phyloP scores from a whole-genome alignment of 306 rosid genomes.

The Fagus sylvatica region DNA sequence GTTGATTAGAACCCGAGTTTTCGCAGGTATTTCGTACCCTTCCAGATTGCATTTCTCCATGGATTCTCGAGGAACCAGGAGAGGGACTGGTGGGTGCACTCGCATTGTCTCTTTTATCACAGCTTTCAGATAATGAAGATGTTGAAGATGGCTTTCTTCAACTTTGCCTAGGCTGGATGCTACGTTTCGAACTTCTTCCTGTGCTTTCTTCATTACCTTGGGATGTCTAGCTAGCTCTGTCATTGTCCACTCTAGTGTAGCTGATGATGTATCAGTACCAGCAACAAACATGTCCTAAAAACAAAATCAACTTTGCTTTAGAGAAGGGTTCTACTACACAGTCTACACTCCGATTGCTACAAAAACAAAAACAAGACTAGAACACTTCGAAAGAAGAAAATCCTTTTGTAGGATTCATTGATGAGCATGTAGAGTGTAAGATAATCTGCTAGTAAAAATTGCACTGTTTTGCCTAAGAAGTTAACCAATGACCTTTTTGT shows the following conservation, averaged over 20 bases:
- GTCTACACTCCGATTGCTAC: too few species aligned
- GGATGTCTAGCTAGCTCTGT: slow-evolving; percentile 32
- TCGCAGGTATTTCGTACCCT: slow-evolving; percentile 32
- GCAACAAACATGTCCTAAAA: slow-evolving; percentile 40
- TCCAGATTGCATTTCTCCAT: slow-evolving; percentile 29
- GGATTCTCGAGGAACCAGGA: slow-evolving; percentile 46
- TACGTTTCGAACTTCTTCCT: slow-evolving; percentile 24
- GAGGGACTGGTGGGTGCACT: slow-evolving; percentile 39
- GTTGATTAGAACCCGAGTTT: slow-evolving; percentile 29
- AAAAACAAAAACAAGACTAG: not conserved
- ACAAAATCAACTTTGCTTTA: not conserved
- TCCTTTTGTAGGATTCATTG: too few species aligned
- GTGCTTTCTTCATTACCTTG: slow-evolving; percentile 29
- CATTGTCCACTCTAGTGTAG: slow-evolving; percentile 32
- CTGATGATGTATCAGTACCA: slow-evolving; percentile 35
- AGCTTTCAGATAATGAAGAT: slow-evolving; percentile 33
- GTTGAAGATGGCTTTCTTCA: slow-evolving; percentile 27
- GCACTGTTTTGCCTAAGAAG: too few species aligned
- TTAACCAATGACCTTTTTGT: too few species aligned
- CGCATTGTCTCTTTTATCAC: slow-evolving; percentile 40
- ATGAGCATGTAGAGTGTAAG: too few species aligned
- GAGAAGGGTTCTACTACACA: not conserved
- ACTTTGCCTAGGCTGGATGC: slow-evolving; percentile 12
- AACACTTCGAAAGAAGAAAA: not conserved
- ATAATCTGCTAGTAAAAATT: too few species aligned